These are phyloP conservation scores for Chloropicon primus DNA, from an alignment of 139 green algal species.

Conservation along the genomic window DNA sequence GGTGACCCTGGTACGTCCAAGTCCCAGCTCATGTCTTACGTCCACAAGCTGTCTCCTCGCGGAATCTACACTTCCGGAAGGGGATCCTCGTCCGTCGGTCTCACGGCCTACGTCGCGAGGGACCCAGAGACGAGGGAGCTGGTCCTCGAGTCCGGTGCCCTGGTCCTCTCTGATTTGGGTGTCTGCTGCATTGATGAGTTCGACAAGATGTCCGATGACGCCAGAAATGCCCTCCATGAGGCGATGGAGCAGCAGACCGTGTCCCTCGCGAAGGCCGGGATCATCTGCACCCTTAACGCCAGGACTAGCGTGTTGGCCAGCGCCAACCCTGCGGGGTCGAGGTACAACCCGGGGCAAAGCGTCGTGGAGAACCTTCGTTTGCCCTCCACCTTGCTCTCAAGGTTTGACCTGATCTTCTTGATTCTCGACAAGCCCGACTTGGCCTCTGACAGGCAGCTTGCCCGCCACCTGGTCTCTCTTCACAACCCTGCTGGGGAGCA, in stretches of 20 bases:
- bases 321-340: slow-evolving; percentile 57
- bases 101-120: slow-evolving; percentile 91
- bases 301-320: slow-evolving; percentile 66
- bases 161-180: slow-evolving; percentile 84
- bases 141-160: slow-evolving; percentile 88
- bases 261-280: slow-evolving; percentile 86
- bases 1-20: slow-evolving; percentile 90
- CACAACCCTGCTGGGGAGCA: slow-evolving; percentile 37
- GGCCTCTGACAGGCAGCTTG: slow-evolving; percentile 65
- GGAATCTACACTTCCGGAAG: slow-evolving; percentile 92
- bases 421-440: slow-evolving; percentile 81
- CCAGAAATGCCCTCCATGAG: slow-evolving; percentile 70
- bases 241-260: slow-evolving; percentile 99
- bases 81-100: slow-evolving; percentile 78
- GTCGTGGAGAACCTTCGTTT: slow-evolving; percentile 97
- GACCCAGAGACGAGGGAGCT: slow-evolving; percentile 84
- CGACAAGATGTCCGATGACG: slow-evolving; percentile 95
- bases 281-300: slow-evolving; percentile 94
- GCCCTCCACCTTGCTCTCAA: slow-evolving; percentile 81
- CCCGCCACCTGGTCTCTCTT: slow-evolving; percentile 76
- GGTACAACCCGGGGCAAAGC: slow-evolving; percentile 75
- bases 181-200: slow-evolving; percentile 99
- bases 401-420: slow-evolving; percentile 91
- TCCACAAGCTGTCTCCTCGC: slow-evolving; percentile 84
- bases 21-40: slow-evolving; percentile 89